A percentile compares a stretch with the other conserved stretches of the same genome.
phyloP scores from a whole-genome alignment of 805 yeast species.

The Torulaspora franciscae region DNA sequence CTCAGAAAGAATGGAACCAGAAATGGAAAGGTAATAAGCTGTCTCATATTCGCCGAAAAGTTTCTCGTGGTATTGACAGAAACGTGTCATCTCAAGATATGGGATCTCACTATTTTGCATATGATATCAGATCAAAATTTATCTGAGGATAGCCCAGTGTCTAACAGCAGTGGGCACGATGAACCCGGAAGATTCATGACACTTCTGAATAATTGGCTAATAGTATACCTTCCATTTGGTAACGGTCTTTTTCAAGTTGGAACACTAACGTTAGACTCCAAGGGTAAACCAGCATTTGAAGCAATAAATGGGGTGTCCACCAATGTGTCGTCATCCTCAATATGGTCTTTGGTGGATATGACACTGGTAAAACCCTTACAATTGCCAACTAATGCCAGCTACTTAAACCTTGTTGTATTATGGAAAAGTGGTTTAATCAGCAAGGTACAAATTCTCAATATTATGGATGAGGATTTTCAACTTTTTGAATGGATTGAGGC shows the following conservation, averaged over 20 bases:
- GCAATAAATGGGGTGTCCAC: constrained; percentile 19
- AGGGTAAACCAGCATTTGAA: constrained; percentile 14
- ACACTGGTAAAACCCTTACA: constrained; percentile 24
- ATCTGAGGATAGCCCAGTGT: constrained; percentile 12
- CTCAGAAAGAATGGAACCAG: constrained; percentile 13
- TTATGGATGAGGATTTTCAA: constrained; percentile 26
- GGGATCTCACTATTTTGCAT: constrained; percentile 25
- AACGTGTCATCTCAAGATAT: constrained; percentile 27
- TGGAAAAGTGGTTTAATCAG: constrained; percentile 65
- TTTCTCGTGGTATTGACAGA: constrained; percentile 29
- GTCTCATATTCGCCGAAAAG: constrained; percentile 18
- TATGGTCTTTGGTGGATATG: constrained; percentile 34
- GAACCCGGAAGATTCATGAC: constrained; percentile 37
- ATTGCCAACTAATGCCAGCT: constrained; percentile 17
- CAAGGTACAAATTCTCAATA: constrained; percentile 37
- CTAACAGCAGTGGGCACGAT: constrained; percentile 20
- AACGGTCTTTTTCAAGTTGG: constrained; percentile 43
- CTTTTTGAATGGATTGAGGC: constrained; percentile 29
- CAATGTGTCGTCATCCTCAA: constrained; percentile 28
- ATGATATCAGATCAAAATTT: constrained; percentile 22
- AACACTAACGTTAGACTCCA: constrained; percentile 21
- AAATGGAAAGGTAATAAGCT: constrained; percentile 24
- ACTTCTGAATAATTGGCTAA: constrained; percentile 32
- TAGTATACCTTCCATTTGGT: constrained; percentile 41
- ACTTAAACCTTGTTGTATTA: constrained; percentile 40